Evolutionary conservation across 169 alveolate species (phyloP), one percentile per base, ranked within the genome.

Genomic region (Eimeria sp.): DNA sequence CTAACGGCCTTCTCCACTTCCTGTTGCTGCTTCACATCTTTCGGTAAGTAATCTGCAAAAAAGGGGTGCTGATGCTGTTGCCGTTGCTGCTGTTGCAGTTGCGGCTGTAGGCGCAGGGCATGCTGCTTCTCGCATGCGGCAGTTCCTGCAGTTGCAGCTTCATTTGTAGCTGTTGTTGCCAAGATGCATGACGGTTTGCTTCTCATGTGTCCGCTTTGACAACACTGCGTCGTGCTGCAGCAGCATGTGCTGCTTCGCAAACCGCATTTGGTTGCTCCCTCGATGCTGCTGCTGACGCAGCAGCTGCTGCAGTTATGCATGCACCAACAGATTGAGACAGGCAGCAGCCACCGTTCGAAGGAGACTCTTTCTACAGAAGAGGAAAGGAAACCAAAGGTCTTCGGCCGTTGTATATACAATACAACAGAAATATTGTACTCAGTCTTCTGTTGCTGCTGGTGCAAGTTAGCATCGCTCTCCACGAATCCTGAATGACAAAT

Each of bases 341-440:
- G 93, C 67, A 87, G 93, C 63, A 87, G 7, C 93, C 93, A 87
- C 83, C 93, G 93, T 40, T 87, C 93, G 65, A 87, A 87, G 27
- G 80, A 87, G 25, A 87, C 83, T 22, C 93, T 58, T 22, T 87
- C 93, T 45, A 87, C 65, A 9, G 93, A 87, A 65, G 93, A 87
- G 22, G 93, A 73, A 58, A 87, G 80, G 47, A 87, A 87, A 2
- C 93, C 93, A 51, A 87, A 87, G 47, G 93, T 63, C 18, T 65
- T 87, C 47, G 80, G 83, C 30, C 93, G 93, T 30, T 63, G 93
- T 45, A 87, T 61, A 82, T 87, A 87, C 82, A 87, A 18, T 40
- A 87, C 93, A 22, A 87, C 65, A n/a, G 93, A 45, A 80, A 87
- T 16, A 14, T 80, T 87, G 51, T 87, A 87, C 83, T 45, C 82